A percentile compares a stretch with the other conserved stretches of the same genome.
These are phyloP conservation scores for Populus alba DNA, from an alignment of 345 rosid species.

Conservation along the genomic window DNA sequence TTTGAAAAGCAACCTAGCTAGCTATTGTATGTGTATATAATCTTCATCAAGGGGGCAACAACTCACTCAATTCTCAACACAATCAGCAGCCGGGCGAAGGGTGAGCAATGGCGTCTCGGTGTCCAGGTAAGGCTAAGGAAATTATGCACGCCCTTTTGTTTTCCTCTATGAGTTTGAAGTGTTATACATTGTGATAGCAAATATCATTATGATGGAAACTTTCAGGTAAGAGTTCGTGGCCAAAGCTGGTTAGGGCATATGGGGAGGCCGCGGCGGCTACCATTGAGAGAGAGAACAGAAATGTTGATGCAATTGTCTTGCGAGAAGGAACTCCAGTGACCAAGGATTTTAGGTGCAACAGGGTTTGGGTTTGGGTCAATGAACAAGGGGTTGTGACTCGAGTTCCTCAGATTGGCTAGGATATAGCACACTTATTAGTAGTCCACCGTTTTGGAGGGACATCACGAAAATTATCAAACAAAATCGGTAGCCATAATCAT, in stretches of 20 bases:
- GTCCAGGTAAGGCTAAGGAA: neutral
- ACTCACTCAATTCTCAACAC: no score
- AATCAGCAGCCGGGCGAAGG: no score
- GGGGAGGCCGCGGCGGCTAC: constrained; percentile 12
- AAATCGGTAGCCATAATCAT: no score
- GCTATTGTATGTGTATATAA: no score
- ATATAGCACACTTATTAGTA: neutral
- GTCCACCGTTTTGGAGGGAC: neutral
- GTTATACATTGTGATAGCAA: neutral
- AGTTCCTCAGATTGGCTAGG: constrained; percentile 27
- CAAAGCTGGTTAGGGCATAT: constrained; percentile 9
- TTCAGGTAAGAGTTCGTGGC: constrained; percentile 23
- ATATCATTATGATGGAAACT: neutral
- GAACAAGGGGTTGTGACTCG: constrained; percentile 9
- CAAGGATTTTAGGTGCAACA: constrained; percentile 20
- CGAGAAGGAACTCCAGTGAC: constrained; percentile 23
- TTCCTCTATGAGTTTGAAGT: neutral
- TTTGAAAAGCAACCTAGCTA: no score
- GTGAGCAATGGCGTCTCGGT: neutral
- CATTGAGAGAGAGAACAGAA: constrained; percentile 2
- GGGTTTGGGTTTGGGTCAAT: constrained; percentile 39
- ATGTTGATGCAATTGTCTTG: constrained; percentile 23
- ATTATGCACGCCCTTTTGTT: neutral
- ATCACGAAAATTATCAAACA: no score
- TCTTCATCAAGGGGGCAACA: no score